Percentiles rank a stretch among this genome's conserved stretches.
Evolutionary conservation across 1,284 basidiomycete genomes (phyloP).

Genomic region (Austroboletus olivaceoglutinosus): DNA sequence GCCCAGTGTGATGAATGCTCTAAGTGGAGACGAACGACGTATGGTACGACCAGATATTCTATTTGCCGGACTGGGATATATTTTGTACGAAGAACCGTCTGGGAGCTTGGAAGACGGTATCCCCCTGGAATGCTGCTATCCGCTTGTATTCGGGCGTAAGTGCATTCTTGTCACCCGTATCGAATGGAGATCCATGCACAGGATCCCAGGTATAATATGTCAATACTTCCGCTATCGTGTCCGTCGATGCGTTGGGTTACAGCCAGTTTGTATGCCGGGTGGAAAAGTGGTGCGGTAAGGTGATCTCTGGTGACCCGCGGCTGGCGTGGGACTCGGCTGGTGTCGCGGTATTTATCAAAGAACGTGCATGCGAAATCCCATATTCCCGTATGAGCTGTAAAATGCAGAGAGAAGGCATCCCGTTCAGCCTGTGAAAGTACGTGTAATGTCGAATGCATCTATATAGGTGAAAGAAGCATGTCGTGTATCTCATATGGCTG

Average conservation of each 20-base stretch:
- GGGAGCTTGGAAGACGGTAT: slow-evolving; percentile 53
- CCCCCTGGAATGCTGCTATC: slow-evolving; percentile 50
- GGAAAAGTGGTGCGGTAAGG: too few relatives aligned
- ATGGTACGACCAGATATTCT: slow-evolving; percentile 51
- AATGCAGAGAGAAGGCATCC: too few relatives aligned
- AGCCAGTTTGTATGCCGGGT: slow-evolving; percentile 35
- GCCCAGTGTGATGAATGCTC: background rate
- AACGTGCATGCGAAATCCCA: too few relatives aligned
- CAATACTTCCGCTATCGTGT: slow-evolving; percentile 35
- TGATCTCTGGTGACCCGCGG: too few relatives aligned
- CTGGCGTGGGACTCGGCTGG: too few relatives aligned
- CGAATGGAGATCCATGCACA: slow-evolving; percentile 50
- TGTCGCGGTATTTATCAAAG: too few relatives aligned
- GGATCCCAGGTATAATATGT: slow-evolving; percentile 44
- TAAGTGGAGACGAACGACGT: too few relatives aligned
- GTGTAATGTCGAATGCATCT: too few relatives aligned
- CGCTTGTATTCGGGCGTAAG: slow-evolving; percentile 54
- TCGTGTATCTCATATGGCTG: too few relatives aligned
- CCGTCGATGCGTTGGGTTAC: slow-evolving; percentile 26
- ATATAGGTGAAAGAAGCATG: too few relatives aligned
- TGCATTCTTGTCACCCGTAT: slow-evolving; percentile 44
- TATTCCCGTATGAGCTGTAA: too few relatives aligned
- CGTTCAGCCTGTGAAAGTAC: too few relatives aligned
- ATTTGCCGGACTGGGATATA: slow-evolving; percentile 39
- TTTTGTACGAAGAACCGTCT: slow-evolving; percentile 50